Conservation (phyloP, 2,329 filamentous ascomycete genomes). For the Hymenoscyphus repandus region DNA sequence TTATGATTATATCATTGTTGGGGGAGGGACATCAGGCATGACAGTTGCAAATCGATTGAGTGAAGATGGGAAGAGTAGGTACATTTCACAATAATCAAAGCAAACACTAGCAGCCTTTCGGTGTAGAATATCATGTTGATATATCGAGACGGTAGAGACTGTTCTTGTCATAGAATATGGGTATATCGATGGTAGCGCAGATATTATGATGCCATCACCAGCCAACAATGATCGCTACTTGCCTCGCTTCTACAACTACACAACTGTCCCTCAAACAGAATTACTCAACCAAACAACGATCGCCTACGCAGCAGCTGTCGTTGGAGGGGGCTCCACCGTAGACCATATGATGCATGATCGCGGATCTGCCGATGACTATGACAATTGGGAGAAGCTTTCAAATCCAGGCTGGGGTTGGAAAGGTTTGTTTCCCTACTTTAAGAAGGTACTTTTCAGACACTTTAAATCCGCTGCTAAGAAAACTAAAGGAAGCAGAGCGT, state of each 20-base stretch:
- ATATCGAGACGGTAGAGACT: not conserved
- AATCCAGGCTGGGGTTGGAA: slow-evolving; percentile 34
- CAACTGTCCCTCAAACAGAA: slow-evolving; percentile 31
- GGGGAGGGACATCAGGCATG: slow-evolving; percentile 39
- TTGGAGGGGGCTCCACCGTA: slow-evolving; percentile 33
- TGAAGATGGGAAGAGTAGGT: slow-evolving; percentile 25
- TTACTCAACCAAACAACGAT: slow-evolving; percentile 13
- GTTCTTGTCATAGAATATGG: slow-evolving; percentile 5
- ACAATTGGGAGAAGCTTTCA: slow-evolving; percentile 36
- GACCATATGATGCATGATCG: slow-evolving; percentile 15
- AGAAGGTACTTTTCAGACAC: not conserved
- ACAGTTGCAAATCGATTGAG: slow-evolving; percentile 45
- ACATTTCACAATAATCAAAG: no score
- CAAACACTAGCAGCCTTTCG: no score
- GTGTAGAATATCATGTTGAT: not conserved
- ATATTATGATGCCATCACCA: not conserved
- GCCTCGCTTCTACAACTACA: slow-evolving; percentile 22
- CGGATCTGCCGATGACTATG: slow-evolving; percentile 21
- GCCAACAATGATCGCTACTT: slow-evolving; percentile 2
- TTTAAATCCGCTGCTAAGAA: not conserved
- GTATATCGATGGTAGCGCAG: not conserved
- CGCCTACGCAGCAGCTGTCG: slow-evolving; percentile 23
- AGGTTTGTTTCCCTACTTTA: slow-evolving; percentile 1
- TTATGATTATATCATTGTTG: slow-evolving; percentile 5
- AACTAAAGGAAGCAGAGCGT: not conserved